Percentiles rank a stretch among this genome's conserved stretches.
These are phyloP conservation scores for Thecaphora frezii DNA, from an alignment of 1,284 basidiomycete species.

Conservation along the genomic window DNA sequence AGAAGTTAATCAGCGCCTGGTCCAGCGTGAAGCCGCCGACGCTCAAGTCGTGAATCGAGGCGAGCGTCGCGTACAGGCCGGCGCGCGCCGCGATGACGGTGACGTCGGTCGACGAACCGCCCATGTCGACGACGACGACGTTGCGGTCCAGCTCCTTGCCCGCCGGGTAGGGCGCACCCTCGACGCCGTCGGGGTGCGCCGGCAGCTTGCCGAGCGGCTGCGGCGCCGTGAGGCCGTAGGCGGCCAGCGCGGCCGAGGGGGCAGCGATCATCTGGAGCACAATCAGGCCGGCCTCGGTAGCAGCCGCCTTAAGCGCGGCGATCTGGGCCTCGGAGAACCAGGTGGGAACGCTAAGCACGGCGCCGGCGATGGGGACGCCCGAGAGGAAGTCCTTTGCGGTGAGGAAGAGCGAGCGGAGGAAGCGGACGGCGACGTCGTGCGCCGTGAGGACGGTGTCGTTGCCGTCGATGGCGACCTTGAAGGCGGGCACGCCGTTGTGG, in stretches of 20 bases:
- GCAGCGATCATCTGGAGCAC: conserved; percentile 83
- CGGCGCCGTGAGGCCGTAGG: conserved; percentile 62
- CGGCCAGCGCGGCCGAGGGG: conserved; percentile 71
- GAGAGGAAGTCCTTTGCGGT: conserved; percentile 94
- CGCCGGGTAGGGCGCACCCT: conserved; percentile 60
- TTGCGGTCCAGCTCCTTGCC: conserved; percentile 64
- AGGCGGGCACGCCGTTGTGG: conserved; percentile 62
- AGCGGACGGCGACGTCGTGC: conserved; percentile 81
- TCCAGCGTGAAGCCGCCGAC: conserved; percentile 73
- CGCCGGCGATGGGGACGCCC: conserved; percentile 71
- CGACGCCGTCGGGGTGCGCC: conserved; percentile 53
- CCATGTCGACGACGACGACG: conserved; percentile 66
- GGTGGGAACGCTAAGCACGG: conserved; percentile 80
- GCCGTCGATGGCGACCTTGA: conserved; percentile 74
- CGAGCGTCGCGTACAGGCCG: conserved; percentile 65
- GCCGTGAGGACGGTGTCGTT: conserved; percentile 75
- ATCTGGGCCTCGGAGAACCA: conserved; percentile 74
- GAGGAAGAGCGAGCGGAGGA: conserved; percentile 78
- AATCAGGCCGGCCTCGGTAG: conserved; percentile 72
- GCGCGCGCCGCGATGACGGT: conserved; percentile 64
- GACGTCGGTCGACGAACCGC: conserved; percentile 65
- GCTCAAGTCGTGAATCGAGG: conserved; percentile 62
- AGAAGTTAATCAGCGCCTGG: conserved; percentile 81
- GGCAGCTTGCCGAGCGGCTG: conserved; percentile 61
- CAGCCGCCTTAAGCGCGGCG: conserved; percentile 72